A percentile compares a stretch with the other conserved stretches of the same genome.
Evolutionary conservation across 345 rosid species (phyloP).

Genomic region (Heritiera littoralis): DNA sequence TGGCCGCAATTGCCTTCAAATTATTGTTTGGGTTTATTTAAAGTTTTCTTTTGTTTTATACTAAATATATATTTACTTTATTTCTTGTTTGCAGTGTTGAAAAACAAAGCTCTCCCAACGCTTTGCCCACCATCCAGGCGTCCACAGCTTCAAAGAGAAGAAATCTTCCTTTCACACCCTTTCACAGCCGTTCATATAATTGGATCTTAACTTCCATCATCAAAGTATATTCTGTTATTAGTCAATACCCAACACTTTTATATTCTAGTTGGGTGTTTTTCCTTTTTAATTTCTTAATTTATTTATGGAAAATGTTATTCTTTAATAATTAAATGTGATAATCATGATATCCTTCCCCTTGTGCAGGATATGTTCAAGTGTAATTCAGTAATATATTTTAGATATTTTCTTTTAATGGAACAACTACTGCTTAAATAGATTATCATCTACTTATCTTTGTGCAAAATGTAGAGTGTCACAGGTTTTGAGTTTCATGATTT

Average conservation of each 20-base stretch:
- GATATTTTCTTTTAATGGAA: too few species aligned
- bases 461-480: too few species aligned
- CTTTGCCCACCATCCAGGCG: neutral
- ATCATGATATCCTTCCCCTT: neutral
- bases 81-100: conserved; percentile 29
- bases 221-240: conserved; percentile 18
- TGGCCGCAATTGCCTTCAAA: conserved; percentile 31
- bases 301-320: neutral
- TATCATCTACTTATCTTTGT: too few species aligned
- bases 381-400: too few species aligned
- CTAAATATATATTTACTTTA: neutral
- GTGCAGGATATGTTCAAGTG: neutral
- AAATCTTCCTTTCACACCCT: neutral
- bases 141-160: neutral
- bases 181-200: neutral
- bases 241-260: neutral
- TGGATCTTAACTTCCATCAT: conserved; percentile 2
- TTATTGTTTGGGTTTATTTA: conserved; percentile 29
- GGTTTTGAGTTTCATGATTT: too few species aligned
- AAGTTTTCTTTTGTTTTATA: conserved; percentile 23
- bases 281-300: neutral
- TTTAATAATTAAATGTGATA: neutral
- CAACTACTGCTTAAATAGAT: too few species aligned
- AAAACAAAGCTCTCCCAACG: conserved; percentile 12
- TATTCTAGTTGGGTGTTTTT: neutral